Evolutionary conservation across 495 filamentous ascomycete species (phyloP).

Genomic region (Penicillium parvum): DNA sequence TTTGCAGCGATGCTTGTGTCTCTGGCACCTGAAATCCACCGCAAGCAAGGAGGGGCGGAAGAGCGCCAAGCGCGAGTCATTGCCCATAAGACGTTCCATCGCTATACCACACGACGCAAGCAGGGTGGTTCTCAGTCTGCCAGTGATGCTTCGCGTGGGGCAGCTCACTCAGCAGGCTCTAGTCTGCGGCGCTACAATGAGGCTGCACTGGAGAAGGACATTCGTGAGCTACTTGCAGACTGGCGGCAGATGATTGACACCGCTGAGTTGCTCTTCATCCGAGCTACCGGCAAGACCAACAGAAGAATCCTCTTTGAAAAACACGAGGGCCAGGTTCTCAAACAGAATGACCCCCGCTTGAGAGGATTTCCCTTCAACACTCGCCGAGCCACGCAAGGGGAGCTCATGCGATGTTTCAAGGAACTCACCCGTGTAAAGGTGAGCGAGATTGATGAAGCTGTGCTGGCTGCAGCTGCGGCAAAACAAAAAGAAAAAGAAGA

Average conservation of each 20-base stretch:
- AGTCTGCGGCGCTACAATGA: constrained; percentile 91
- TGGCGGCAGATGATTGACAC: constrained; percentile 83
- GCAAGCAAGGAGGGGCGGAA: constrained; percentile 62
- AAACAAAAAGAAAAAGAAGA: constrained; percentile 22
- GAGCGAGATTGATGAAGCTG: constrained; percentile 62
- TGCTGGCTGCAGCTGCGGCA: constrained; percentile 46
- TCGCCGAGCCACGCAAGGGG: constrained; percentile 85
- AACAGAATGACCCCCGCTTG: constrained; percentile 75
- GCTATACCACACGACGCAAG: constrained; percentile 93
- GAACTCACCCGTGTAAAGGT: constrained; percentile 89
- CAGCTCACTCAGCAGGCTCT: constrained; percentile 90
- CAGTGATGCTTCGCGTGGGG: constrained; percentile 85
- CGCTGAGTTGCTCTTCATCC: constrained; percentile 78
- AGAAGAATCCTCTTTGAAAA: constrained; percentile 81
- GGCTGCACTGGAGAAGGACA: constrained; percentile 75
- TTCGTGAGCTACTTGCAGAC: constrained; percentile 68
- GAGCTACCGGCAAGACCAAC: constrained; percentile 83
- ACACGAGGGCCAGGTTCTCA: constrained; percentile 82
- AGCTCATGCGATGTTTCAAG: constrained; percentile 88
- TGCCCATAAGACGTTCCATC: constrained; percentile 95
- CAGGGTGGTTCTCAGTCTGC: constrained; percentile 93
- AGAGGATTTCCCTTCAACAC: constrained; percentile 93
- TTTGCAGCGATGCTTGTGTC: constrained; percentile 96
- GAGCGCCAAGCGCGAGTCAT: constrained; percentile 80
- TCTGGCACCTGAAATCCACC: constrained; percentile 71